phyloP scores from a whole-genome alignment of 2,329 filamentous ascomycete species.

The Calonectria fujianensis region DNA sequence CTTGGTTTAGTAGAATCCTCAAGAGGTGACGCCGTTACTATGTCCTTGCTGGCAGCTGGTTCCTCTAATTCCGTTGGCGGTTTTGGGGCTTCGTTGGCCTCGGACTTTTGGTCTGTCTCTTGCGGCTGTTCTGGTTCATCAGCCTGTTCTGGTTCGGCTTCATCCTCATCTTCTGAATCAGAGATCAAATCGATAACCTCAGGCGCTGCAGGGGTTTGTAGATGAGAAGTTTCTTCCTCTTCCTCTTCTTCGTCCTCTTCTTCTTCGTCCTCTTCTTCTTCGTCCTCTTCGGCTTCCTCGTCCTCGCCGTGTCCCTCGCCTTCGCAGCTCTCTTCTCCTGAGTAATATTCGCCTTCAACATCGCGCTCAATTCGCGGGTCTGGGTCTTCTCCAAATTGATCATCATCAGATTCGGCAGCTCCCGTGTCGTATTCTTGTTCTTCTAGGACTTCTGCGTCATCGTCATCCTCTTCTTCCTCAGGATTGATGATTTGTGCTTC shows the following conservation, averaged over 20 bases:
- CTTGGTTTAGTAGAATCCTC: neutral
- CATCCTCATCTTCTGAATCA: conserved; percentile 67
- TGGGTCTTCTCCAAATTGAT: conserved; percentile 42
- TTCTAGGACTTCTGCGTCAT: conserved; percentile 46
- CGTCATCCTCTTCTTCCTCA: conserved; percentile 55
- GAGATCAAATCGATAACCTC: conserved; percentile 69
- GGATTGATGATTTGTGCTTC: conserved; percentile 50
- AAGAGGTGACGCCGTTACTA: neutral
- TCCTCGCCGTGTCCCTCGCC: conserved; percentile 47
- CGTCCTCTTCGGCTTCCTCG: conserved; percentile 35
- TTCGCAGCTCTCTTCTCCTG: conserved; percentile 54
- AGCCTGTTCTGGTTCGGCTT: conserved; percentile 43
- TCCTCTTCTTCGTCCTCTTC: conserved; percentile 56
- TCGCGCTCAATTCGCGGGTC: conserved; percentile 57
- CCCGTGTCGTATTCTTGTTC: conserved; percentile 54
- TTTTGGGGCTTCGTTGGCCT: neutral
- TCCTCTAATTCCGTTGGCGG: conserved; percentile 7
- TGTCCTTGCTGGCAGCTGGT: neutral
- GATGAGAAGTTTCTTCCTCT: conserved; percentile 48
- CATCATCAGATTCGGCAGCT: conserved; percentile 36
- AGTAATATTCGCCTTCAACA: conserved; percentile 54
- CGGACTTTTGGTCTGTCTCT: neutral
- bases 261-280: conserved; percentile 50
- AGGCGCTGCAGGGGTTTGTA: conserved; percentile 56
- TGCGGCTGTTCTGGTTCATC: conserved; percentile 28